These are phyloP conservation scores for Apophysomyces elegans DNA, from an alignment of 371 early-diverging fungal genomes.

Conservation along the genomic window DNA sequence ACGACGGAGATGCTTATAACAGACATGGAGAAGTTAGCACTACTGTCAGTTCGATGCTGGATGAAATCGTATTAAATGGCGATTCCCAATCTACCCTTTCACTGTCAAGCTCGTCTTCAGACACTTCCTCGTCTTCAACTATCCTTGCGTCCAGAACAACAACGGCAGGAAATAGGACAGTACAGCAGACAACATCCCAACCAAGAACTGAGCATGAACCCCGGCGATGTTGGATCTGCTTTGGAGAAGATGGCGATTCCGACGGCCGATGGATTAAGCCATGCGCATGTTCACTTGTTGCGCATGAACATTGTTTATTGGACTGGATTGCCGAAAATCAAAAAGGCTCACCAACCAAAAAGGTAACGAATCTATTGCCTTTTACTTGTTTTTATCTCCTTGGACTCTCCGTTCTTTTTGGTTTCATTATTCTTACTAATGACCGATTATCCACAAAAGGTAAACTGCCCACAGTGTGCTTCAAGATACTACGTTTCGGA, in stretches of 20 bases:
- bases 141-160: constrained; percentile 30
- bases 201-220: constrained; percentile 21
- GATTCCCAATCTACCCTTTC: constrained; percentile 9
- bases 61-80: neutral
- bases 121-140: constrained; percentile 38
- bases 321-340: constrained; percentile 81
- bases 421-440: no score
- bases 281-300: constrained; percentile 74
- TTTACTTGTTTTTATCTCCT: constrained; percentile 5
- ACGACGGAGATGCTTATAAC: neutral
- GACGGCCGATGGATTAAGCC: constrained; percentile 72
- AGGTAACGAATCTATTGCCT: constrained; percentile 32
- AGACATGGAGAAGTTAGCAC: neutral
- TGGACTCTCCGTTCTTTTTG: no score
- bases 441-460: constrained; percentile 35
- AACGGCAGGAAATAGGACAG: neutral
- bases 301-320: constrained; percentile 75
- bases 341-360: constrained; percentile 56
- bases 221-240: constrained; percentile 69
- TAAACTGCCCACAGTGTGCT: constrained; percentile 79
- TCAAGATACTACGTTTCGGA: constrained; percentile 67
- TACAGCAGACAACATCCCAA: neutral
- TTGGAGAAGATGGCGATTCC: constrained; percentile 65
- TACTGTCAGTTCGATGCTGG: neutral
- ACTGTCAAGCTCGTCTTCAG: neutral